These are phyloP conservation scores for Salix dunnii DNA, from an alignment of 345 rosid genomes.

Conservation along the genomic window DNA sequence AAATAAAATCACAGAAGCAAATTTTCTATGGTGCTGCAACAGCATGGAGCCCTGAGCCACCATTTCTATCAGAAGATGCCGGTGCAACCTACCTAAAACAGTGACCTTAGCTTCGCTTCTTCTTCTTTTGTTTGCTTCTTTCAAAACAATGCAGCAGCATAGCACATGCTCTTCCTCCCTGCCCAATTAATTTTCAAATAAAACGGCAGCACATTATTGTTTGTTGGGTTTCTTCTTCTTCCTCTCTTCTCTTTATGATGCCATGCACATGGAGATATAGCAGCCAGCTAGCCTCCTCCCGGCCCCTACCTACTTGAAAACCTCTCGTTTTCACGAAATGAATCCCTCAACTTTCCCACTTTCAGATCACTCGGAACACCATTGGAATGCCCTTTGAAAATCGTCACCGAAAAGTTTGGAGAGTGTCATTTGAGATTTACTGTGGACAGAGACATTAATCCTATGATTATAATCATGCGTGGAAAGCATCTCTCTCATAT, in stretches of 20 bases:
- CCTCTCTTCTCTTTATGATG: neutral
- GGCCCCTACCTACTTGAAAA: neutral
- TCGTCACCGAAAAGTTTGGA: constrained; percentile 1
- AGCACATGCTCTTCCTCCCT: neutral
- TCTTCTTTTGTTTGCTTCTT: neutral
- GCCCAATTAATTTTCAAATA: neutral
- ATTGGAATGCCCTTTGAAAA: neutral
- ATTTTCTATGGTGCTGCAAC: neutral
- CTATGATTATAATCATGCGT: neutral
- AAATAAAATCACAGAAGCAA: neutral
- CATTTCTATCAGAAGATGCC: neutral
- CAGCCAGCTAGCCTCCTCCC: neutral
- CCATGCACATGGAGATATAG: neutral
- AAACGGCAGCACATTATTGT: neutral
- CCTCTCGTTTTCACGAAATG: neutral
- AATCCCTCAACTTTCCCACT: neutral
- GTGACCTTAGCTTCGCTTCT: neutral
- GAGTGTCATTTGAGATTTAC: neutral
- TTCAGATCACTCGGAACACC: neutral
- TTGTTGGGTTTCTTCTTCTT: neutral
- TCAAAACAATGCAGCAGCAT: neutral
- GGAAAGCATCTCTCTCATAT: no score
- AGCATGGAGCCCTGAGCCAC: constrained; percentile 9
- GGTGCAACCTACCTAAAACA: constrained; percentile 3
- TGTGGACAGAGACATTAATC: neutral